Evolutionary conservation across 352 stramenopile species (phyloP).

Genomic region (Phytophthora crassamura): DNA sequence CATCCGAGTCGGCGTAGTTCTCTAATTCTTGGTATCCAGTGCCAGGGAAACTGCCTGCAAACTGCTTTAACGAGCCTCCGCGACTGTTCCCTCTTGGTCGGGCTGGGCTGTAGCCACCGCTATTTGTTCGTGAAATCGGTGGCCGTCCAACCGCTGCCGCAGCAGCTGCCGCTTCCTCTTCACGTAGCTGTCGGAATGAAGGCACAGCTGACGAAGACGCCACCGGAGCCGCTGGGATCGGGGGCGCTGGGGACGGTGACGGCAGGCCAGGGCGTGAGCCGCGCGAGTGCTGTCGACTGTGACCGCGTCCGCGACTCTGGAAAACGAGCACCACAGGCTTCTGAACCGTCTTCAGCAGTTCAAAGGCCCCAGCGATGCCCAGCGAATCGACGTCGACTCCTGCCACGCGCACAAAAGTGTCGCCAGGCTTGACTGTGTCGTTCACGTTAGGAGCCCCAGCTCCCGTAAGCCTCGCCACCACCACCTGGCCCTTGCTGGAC

Average conservation of each 20-base stretch:
- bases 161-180: conserved; percentile 49
- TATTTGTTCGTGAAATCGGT: conserved; percentile 37
- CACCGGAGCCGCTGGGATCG: conserved; percentile 18
- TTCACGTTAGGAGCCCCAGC: conserved; percentile 59
- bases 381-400: conserved; percentile 74
- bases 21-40: conserved; percentile 26
- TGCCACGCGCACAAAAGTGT: conserved; percentile 80
- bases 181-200: conserved; percentile 66
- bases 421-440: conserved; percentile 62
- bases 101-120: conserved; percentile 27
- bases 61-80: conserved; percentile 34
- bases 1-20: conserved; percentile 43
- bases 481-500: conserved; percentile 63
- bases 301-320: conserved; percentile 42
- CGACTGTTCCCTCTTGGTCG: conserved; percentile 25
- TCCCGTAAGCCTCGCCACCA: conserved; percentile 79
- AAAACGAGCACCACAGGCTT: conserved; percentile 87
- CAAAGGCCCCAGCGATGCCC: conserved; percentile 77
- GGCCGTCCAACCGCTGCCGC: conserved; percentile 24
- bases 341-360: conserved; percentile 78
- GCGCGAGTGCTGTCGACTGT: conserved; percentile 25
- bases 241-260: conserved; percentile 7
- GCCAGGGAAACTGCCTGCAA: conserved; percentile 4
- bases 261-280: conserved; percentile 22
- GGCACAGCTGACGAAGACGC: conserved; percentile 48